Base-by-base conservation (phyloP, 768 basidiomycete genomes). In the Russula abietina region DNA sequence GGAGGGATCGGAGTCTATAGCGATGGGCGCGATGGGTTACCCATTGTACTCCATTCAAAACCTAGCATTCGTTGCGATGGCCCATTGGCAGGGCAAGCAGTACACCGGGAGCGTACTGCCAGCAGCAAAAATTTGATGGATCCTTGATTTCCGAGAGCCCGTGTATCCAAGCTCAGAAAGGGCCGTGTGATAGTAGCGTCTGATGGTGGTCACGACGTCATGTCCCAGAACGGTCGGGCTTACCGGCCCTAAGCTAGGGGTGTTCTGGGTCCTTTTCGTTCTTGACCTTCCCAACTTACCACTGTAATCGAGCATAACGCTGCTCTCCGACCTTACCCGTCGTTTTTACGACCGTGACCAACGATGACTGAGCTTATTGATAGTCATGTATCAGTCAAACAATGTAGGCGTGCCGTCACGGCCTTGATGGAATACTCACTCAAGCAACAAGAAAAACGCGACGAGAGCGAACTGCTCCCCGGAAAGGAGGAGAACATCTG, bases 401-500 rank as follows among this genome's bases (percentile, higher is more conserved):
- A 98, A 75, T 88, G 86, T 71, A 78, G 83, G 65, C 84, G 81
- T 51, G 96, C 96, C 6, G 78, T 96, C 9, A 81, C 85, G 0
- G 90, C 95, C 0, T 81, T 99, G 19, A 80, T 89, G 55, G 76
- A 80, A 2, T 84, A 98, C 70, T 84, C 87, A 50, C 70, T 76
- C 53, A 86, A 89, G 71, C 78, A 80, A 69, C 81, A 84, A 66
- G 75, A 82, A 67, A 76, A 89, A 69, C 79, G 81, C 61, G 84
- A 87, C 62, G 86, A 91, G 72, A 84, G 73, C 0, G 87, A 97
- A 70, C 83, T 94, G 8, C 75, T 93, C 57, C 80, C 84, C 0
- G 82, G 82, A 51, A 90, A 85, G 73, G 93, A 95, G 69, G 91
- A 93, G 70, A 78, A 86, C 73, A 79, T 98, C 58, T 98, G 93